A percentile compares a stretch with the other conserved stretches of the same genome.
phyloP scores from a whole-genome alignment of 306 rosid genomes.

The Inga laurina region DNA sequence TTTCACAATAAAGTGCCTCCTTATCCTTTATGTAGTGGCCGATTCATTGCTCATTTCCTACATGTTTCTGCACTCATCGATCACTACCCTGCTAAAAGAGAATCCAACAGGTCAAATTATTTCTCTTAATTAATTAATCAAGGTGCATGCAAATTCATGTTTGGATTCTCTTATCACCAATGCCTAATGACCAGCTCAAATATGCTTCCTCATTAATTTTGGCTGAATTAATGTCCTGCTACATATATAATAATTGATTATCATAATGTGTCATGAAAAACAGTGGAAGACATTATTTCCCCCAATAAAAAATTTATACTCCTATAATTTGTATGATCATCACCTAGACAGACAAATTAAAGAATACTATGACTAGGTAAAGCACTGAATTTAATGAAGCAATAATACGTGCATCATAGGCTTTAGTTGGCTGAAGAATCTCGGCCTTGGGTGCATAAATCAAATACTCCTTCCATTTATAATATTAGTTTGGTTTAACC shows the following conservation, averaged over 20 bases:
- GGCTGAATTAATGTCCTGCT: not conserved
- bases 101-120: not conserved
- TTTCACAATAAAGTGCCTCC: slow-evolving; percentile 2
- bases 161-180: not conserved
- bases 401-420: not conserved
- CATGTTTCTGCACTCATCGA: not conserved
- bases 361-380: not conserved
- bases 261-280: not conserved
- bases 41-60: not conserved
- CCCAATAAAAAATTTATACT: not conserved
- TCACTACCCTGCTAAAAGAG: not conserved
- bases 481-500: too few relatives aligned
- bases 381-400: slow-evolving; percentile 1
- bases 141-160: not conserved
- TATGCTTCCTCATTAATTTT: not conserved
- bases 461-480: too few relatives aligned
- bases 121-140: not conserved
- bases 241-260: not conserved
- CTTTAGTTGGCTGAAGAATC: not conserved
- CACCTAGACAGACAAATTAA: not conserved
- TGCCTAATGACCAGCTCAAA: not conserved
- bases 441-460: not conserved
- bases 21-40: not conserved
- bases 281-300: not conserved
- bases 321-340: not conserved